These are phyloP conservation scores for Leccinum angustisporum DNA, from an alignment of 1,284 basidiomycete genomes.

Conservation along the genomic window DNA sequence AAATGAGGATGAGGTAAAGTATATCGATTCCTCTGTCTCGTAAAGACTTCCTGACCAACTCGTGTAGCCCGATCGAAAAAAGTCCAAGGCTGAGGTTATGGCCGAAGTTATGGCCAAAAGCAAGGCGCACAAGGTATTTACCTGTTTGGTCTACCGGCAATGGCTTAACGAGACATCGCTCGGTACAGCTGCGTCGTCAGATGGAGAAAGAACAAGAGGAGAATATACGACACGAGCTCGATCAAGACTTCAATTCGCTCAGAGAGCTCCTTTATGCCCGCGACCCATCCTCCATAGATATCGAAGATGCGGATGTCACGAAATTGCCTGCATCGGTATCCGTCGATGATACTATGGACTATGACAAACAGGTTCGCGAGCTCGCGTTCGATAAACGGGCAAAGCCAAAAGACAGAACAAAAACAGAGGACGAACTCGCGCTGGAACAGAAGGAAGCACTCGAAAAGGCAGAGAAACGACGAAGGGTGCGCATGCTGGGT, in stretches of 20 bases:
- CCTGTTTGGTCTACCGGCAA: not conserved
- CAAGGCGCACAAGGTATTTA: conserved; percentile 84
- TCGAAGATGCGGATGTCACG: conserved; percentile 31
- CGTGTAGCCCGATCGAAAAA: conserved; percentile 73
- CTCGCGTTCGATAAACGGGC: conserved; percentile 93
- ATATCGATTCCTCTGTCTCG: too few relatives aligned
- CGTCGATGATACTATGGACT: conserved; percentile 48
- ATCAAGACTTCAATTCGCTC: conserved; percentile 85
- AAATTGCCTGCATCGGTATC: conserved; percentile 5
- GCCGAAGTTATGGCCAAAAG: conserved; percentile 97
- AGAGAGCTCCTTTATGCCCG: conserved; percentile 72
- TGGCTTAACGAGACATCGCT: conserved; percentile 2
- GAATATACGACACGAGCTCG: conserved; percentile 84
- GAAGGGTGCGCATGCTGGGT: conserved; percentile 87
- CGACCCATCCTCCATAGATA: conserved; percentile 46
- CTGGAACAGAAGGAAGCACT: conserved; percentile 86
- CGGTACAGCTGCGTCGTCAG: conserved; percentile 76
- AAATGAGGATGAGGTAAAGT: conserved; percentile 50
- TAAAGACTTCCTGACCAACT: conserved; percentile 7
- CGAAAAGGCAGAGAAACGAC: conserved; percentile 81
- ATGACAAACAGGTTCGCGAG: conserved; percentile 91
- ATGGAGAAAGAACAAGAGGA: conserved; percentile 86
- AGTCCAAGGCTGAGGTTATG: conserved; percentile 97
- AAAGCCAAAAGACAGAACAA: conserved; percentile 93
- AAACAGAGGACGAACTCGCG: conserved; percentile 94